Percentiles rank a stretch among this genome's conserved stretches.
Evolutionary conservation across 1,284 basidiomycete species (phyloP).

Genomic region (Pseudozyma hubeiensis): DNA sequence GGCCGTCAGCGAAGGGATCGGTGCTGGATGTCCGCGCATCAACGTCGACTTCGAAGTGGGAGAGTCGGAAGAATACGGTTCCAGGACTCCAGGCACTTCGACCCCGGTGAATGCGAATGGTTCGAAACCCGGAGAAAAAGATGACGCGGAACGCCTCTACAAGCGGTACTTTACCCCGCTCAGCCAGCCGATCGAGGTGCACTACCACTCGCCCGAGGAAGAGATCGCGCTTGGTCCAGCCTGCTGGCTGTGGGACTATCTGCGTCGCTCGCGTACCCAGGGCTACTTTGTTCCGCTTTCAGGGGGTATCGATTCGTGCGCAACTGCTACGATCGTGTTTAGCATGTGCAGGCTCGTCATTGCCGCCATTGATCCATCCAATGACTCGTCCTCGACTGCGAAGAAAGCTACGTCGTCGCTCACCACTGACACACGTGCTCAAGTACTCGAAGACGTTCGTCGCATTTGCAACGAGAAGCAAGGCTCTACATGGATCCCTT

Average conservation of each 20-base stretch:
- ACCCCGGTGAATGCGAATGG: slow-evolving; percentile 17
- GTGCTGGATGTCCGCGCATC: slow-evolving; percentile 75
- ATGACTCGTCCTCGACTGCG: not conserved
- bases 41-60: slow-evolving; percentile 70
- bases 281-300: slow-evolving; percentile 97
- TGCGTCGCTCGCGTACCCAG: slow-evolving; percentile 89
- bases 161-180: slow-evolving; percentile 42
- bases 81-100: slow-evolving; percentile 33
- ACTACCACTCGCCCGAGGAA: slow-evolving; percentile 89
- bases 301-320: slow-evolving; percentile 97
- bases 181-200: slow-evolving; percentile 72
- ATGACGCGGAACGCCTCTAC: slow-evolving; percentile 25
- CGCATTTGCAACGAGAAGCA: slow-evolving; percentile 86
- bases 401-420: slow-evolving; percentile 15
- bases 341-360: slow-evolving; percentile 94
- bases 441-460: slow-evolving; percentile 90
- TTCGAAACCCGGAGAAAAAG: not conserved
- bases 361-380: slow-evolving; percentile 72
- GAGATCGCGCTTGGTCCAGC: slow-evolving; percentile 99
- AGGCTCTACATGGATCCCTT: slow-evolving; percentile 82
- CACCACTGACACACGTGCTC: slow-evolving; percentile 74
- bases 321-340: slow-evolving; percentile 92
- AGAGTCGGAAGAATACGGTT: slow-evolving; percentile 68
- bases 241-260: slow-evolving; percentile 99
- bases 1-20: slow-evolving; percentile 73